Evolutionary conservation across 2,329 filamentous ascomycete species (phyloP).

Genomic region (Laburnicola sp.): DNA sequence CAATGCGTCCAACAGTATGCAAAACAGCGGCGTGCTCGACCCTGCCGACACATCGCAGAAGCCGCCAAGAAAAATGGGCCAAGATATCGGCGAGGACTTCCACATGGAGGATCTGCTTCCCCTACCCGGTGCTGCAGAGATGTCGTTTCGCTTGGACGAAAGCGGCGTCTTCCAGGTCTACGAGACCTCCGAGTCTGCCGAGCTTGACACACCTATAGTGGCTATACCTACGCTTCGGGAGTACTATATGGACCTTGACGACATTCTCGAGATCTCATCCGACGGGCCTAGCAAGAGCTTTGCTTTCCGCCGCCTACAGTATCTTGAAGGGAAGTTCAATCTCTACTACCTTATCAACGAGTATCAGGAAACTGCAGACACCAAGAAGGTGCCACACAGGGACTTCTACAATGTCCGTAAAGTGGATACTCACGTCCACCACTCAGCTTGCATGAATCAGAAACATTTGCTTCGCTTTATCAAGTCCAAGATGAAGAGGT

Average conservation of each 20-base stretch:
- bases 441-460: conserved; percentile 99
- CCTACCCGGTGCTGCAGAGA: conserved; percentile 69
- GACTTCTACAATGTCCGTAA: conserved; percentile 99
- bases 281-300: conserved; percentile 97
- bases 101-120: conserved; percentile 76
- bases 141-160: conserved; percentile 77
- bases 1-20: conserved; percentile 43
- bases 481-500: conserved; percentile 99
- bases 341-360: conserved; percentile 91
- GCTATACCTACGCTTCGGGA: conserved; percentile 90
- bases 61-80: conserved; percentile 76
- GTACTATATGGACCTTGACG: conserved; percentile 93
- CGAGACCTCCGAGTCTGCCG: conserved; percentile 65
- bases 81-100: conserved; percentile 92
- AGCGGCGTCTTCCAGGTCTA: conserved; percentile 93
- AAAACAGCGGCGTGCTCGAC: conserved; percentile 43
- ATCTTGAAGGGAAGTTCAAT: conserved; percentile 96
- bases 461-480: conserved; percentile 98
- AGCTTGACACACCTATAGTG: conserved; percentile 70
- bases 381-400: conserved; percentile 94
- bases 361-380: conserved; percentile 97
- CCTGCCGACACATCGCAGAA: conserved; percentile 41
- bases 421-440: conserved; percentile 98
- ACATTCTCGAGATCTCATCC: conserved; percentile 83
- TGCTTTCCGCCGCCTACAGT: conserved; percentile 90